Base-by-base conservation (phyloP, 805 yeast species). In the Ogataea naganishii region DNA sequence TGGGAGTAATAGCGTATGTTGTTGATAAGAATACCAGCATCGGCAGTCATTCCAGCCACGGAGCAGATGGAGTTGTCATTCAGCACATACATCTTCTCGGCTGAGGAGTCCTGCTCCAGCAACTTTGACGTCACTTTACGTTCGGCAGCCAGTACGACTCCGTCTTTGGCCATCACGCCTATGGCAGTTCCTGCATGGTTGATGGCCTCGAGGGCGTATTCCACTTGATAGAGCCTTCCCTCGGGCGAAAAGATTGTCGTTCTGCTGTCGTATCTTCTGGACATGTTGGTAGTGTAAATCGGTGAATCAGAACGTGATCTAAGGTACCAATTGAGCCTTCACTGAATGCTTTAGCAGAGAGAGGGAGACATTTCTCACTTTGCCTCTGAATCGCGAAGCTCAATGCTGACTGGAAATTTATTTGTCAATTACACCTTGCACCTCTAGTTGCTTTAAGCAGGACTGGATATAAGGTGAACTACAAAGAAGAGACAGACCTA, bases 241-340 rank as follows among this genome's bases (percentile, higher is more conserved):
- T 92, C 99, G 7, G 99, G 99, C 23, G 97, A 89, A 63, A 92
- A 92, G 50, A 92, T 94, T 4, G 98, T 92, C 30, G 99, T 92
- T 71, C 99, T 76, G 38, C 95, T 81, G 62, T 92, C 99, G 85
- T 92, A 92, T 73, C 99, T 79, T 80, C 97, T 81, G 45, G 96
- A 84, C 79, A 72, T 72, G 14, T n/a, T 20, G 20, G 14, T 12
- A 25, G 13, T 25, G 27, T n/a, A n/a, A n/a, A n/a, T n/a, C n/a
- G n/a, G n/a, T n/a, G n/a, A n/a, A n/a, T n/a, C n/a, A n/a, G n/a
- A n/a, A n/a, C n/a, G n/a, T n/a, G n/a, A n/a, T n/a, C n/a, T n/a
- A n/a, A n/a, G n/a, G n/a, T n/a, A n/a, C n/a, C n/a, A n/a, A n/a
- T n/a, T n/a, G n/a, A n/a, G n/a, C n/a, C n/a, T n/a, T n/a, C n/a